These are phyloP conservation scores for Abelmoschus esculentus DNA, from an alignment of 345 rosid genomes.

Conservation along the genomic window DNA sequence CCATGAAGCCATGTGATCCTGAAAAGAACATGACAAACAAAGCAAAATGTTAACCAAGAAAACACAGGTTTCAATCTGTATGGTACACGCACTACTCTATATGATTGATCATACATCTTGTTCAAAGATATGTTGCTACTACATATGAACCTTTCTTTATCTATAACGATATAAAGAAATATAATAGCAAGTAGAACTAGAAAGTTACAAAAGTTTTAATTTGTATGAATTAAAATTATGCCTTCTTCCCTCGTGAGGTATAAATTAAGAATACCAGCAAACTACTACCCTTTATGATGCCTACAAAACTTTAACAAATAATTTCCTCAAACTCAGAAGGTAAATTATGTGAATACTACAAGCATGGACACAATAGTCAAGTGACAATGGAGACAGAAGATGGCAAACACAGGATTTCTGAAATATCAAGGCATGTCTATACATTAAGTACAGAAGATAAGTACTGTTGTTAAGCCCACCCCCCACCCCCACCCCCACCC, in stretches of 20 bases:
- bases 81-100: background rate
- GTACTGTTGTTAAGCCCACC: background rate
- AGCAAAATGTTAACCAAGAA: constrained; percentile 2
- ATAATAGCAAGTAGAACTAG: too few species aligned
- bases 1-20: constrained; percentile 82
- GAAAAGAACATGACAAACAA: constrained; percentile 13
- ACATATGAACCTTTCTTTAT: background rate
- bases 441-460: background rate
- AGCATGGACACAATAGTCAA: too few species aligned
- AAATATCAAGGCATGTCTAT: background rate
- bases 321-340: too few species aligned
- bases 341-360: too few species aligned
- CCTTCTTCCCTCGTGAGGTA: too few species aligned
- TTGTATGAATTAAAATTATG: too few species aligned
- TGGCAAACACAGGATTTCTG: background rate
- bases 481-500: background rate
- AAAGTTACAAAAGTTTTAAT: too few species aligned
- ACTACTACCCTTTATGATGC: too few species aligned
- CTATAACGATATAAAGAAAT: too few species aligned
- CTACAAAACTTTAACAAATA: too few species aligned
- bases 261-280: too few species aligned
- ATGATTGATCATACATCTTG: background rate
- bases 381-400: background rate
- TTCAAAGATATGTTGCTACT: background rate
- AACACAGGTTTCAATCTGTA: constrained; percentile 2